A percentile compares a stretch with the other conserved stretches of the same genome.
These are phyloP conservation scores for Pleurotus giganteus DNA, from an alignment of 768 basidiomycete genomes.

Conservation along the genomic window DNA sequence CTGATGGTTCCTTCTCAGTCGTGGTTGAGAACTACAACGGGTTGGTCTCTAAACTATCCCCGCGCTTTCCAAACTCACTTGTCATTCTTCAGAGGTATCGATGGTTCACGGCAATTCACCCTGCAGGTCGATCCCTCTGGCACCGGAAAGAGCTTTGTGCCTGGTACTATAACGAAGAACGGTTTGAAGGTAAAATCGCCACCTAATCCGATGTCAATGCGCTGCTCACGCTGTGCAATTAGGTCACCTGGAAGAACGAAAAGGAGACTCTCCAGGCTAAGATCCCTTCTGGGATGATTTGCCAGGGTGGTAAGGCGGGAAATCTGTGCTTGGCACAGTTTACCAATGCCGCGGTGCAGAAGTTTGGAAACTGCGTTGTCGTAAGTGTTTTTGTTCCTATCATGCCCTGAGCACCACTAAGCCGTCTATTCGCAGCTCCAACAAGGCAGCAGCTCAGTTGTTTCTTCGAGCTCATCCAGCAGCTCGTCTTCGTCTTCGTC, in stretches of 20 bases:
- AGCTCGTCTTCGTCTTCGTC: background rate
- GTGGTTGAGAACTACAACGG: conserved; percentile 45
- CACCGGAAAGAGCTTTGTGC: conserved; percentile 35
- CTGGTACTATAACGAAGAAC: conserved; percentile 40
- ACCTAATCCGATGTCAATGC: background rate
- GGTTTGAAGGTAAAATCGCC: conserved; percentile 39
- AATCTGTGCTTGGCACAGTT: conserved; percentile 54
- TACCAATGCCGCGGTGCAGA: conserved; percentile 36
- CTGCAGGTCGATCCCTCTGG: conserved; percentile 44
- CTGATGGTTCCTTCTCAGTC: conserved; percentile 41
- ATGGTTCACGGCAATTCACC: conserved; percentile 47
- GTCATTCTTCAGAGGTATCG: conserved; percentile 31
- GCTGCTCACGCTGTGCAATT: conserved; percentile 14
- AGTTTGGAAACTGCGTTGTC: conserved; percentile 55
- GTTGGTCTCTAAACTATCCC: conserved; percentile 25
- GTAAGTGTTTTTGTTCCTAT: conserved; percentile 20
- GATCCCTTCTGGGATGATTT: conserved; percentile 47
- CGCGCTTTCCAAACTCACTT: too few relatives aligned
- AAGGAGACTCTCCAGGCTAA: conserved; percentile 39
- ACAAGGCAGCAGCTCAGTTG: conserved; percentile 7
- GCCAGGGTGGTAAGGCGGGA: conserved; percentile 42
- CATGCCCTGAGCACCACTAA: background rate
- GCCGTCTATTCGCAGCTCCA: background rate
- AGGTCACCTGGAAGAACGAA: conserved; percentile 33
- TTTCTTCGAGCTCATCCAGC: conserved; percentile 2